Evolutionary conservation across 2,329 filamentous ascomycete species (phyloP).

Genomic region (Metarhizium album): DNA sequence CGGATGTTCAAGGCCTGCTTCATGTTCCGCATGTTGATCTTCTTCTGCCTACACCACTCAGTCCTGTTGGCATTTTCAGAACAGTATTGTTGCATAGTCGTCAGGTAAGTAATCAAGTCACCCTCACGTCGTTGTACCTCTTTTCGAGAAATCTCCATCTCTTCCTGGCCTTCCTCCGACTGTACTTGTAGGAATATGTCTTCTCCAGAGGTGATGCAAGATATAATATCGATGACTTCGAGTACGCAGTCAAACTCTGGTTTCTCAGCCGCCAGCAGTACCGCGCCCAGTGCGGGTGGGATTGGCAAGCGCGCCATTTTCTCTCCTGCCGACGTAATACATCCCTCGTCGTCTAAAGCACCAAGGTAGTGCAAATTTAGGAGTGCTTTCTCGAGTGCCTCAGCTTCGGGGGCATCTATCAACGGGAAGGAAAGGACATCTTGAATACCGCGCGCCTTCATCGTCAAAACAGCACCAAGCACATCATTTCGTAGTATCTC

Average conservation of each 20-base stretch:
- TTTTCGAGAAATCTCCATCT: constrained; percentile 41
- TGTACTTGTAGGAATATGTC: constrained; percentile 52
- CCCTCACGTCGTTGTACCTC: constrained; percentile 52
- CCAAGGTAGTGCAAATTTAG: constrained; percentile 70
- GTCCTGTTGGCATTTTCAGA: constrained; percentile 43
- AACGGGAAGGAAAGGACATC: constrained; percentile 77
- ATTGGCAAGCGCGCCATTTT: constrained; percentile 78
- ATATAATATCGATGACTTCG: constrained; percentile 77
- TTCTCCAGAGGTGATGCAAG: constrained; percentile 51
- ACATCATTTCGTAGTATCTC: constrained; percentile 90
- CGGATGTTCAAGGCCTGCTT: constrained; percentile 51
- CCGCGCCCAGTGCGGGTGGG: constrained; percentile 67
- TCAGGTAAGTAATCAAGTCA: constrained; percentile 54
- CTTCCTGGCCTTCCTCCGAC: constrained; percentile 44
- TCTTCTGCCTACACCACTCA: constrained; percentile 47
- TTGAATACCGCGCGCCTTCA: constrained; percentile 83
- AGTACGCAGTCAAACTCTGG: constrained; percentile 62
- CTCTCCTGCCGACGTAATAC: constrained; percentile 61
- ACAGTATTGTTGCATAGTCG: constrained; percentile 50
- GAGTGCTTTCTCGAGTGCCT: constrained; percentile 72
- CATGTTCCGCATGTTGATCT: constrained; percentile 50
- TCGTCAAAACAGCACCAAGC: constrained; percentile 73
- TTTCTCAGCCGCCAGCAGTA: constrained; percentile 68
- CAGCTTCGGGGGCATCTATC: constrained; percentile 67
- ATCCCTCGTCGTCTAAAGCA: constrained; percentile 60